Conservation (phyloP, 441 rosid genomes). For the Corymbia citriodora region DNA sequence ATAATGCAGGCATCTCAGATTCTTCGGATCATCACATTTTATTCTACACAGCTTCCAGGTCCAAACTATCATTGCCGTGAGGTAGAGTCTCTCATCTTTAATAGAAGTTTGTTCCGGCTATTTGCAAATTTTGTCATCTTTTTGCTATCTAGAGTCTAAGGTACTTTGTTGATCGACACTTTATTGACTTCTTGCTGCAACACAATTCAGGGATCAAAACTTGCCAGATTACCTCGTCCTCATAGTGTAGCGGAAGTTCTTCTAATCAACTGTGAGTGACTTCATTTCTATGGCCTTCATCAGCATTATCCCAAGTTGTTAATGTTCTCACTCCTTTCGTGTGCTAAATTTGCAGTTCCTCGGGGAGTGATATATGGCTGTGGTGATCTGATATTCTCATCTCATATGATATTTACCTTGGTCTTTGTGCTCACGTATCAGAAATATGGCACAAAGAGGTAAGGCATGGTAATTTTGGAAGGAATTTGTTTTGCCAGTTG, state of each 20-base stretch:
- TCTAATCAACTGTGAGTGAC: conserved; percentile 65
- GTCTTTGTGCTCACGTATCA: conserved; percentile 94
- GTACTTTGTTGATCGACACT: neutral
- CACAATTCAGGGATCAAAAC: conserved; percentile 70
- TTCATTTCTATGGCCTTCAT: neutral
- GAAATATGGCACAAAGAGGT: conserved; percentile 91
- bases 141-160: neutral
- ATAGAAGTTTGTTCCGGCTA: neutral
- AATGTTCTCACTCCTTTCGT: conserved; percentile 16
- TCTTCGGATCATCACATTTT: conserved; percentile 88
- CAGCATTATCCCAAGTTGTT: neutral
- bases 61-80: conserved; percentile 98
- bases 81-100: conserved; percentile 33
- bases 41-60: conserved; percentile 98
- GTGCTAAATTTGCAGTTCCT: conserved; percentile 63
- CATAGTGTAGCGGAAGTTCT: conserved; percentile 64
- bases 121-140: neutral
- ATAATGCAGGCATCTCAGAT: conserved; percentile 66
- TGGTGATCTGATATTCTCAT: conserved; percentile 98
- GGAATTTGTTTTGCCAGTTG: neutral
- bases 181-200: conserved; percentile 6
- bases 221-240: conserved; percentile 85
- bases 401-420: conserved; percentile 96
- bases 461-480: conserved; percentile 3
- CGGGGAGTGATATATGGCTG: conserved; percentile 87